Base-by-base conservation (phyloP, 1,284 basidiomycete genomes). In the Phylloporus sp. region DNA sequence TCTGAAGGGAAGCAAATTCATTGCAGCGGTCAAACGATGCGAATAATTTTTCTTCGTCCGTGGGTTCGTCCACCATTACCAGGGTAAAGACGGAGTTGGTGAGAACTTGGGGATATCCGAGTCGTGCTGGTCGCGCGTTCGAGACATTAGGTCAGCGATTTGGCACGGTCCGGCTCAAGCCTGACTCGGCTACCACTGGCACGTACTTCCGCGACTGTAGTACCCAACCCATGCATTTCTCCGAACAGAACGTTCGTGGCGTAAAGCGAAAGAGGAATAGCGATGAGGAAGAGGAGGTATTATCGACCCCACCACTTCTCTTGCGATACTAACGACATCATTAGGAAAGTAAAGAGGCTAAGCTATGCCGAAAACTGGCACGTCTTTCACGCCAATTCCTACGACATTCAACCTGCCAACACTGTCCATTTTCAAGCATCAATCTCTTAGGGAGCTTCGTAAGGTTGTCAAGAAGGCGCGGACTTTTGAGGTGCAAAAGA, bases 401-500 rank as follows among this genome's bases (percentile, higher is more conserved):
- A 6, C 31, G 46, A 51, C 37, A 26, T 56, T 54, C 60, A 56
- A 46, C 28, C n/a, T 39, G 50, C 69, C 60, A 59, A 76, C 49
- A 47, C 26, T 59, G 29, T 53, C 24, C 44, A 44, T 65, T 66
- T 46, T 69, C 59, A 68, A 91, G 93, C 87, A 92, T 73, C 91
- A 92, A 69, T 83, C 84, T 66, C 70, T 89, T 58, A 89, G 84
- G 73, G 86, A 91, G 67, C 82, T 91, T 24, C 81, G 81, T 62
- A 90, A 89, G 69, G 86, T 88, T 7, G 85, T 88, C 55, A 98
- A 95, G 80, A 94, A 91, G 74, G 89, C 90, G 12, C 93, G 89
- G 75, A 81, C 86, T 1, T 94, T 94, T 68, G 96, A 98, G 78
- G 85, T 88, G 1, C 93, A 92, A 76, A 93, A 92, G 72, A 77